A percentile compares a stretch with the other conserved stretches of the same genome.
phyloP scores from a whole-genome alignment of 2,329 filamentous ascomycete genomes.

The Teratosphaeria pseudoeucalypti region DNA sequence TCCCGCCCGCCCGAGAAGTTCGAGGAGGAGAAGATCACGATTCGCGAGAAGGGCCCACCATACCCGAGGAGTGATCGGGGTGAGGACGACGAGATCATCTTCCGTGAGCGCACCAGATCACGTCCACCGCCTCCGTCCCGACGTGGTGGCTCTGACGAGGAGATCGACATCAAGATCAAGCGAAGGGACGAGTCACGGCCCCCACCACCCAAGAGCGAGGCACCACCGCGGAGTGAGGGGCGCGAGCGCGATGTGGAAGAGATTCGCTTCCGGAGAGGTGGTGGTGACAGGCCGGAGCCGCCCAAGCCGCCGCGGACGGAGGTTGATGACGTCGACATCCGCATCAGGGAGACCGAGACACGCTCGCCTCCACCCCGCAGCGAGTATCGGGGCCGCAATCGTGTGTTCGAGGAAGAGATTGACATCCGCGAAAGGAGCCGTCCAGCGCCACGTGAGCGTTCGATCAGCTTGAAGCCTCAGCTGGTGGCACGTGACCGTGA shows the following conservation, averaged over 20 bases:
- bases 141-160: conserved; percentile 22
- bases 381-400: conserved; percentile 9
- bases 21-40: conserved; percentile 32
- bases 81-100: conserved; percentile 30
- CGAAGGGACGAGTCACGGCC: conserved; percentile 17
- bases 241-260: conserved; percentile 30
- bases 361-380: conserved; percentile 15
- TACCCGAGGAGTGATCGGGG: conserved; percentile 19
- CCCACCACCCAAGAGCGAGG: conserved; percentile 26
- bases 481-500: conserved; percentile 26
- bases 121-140: conserved; percentile 17
- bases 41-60: conserved; percentile 9
- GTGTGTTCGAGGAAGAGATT: conserved; percentile 9
- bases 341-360: conserved; percentile 23
- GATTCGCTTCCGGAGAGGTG: conserved; percentile 36
- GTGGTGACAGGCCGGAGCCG: conserved; percentile 17
- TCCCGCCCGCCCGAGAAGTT: conserved; percentile 25
- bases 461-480: conserved; percentile 21
- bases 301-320: conserved; percentile 15
- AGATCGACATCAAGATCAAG: conserved; percentile 27
- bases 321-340: conserved; percentile 25
- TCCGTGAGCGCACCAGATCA: conserved; percentile 26
- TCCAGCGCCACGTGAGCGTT: conserved; percentile 18
- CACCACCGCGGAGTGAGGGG: conserved; percentile 22
- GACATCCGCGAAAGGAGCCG: conserved; percentile 29